Evolutionary conservation across 345 rosid genomes (phyloP).

Genomic region (Populus ilicifolia): DNA sequence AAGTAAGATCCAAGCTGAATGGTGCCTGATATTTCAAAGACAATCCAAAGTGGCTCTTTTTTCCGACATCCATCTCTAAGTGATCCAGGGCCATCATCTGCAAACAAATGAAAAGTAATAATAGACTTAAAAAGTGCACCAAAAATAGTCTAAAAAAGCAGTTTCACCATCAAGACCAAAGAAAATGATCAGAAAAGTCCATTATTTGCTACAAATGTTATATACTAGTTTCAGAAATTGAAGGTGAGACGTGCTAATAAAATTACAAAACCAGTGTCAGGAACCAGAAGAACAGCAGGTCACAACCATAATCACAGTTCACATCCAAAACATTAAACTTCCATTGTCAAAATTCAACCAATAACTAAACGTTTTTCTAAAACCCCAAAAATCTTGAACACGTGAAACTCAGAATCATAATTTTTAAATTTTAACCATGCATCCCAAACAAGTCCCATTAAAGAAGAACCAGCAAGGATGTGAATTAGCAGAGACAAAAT

Average conservation of each 20-base stretch:
- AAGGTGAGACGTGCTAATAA: background rate
- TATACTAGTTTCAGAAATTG: background rate
- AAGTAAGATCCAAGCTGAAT: constrained; percentile 59
- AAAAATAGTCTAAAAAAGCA: background rate
- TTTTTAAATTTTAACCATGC: background rate
- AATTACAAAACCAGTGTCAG: background rate
- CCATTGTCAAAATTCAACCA: constrained; percentile 1
- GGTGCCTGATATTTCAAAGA: constrained; percentile 74
- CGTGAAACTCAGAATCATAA: background rate
- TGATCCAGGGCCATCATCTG: constrained; percentile 93
- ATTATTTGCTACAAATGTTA: background rate
- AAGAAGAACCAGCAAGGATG: background rate
- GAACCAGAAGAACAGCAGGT: background rate
- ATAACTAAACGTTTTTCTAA: background rate
- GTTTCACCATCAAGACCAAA: background rate
- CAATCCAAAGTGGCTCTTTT: constrained; percentile 88
- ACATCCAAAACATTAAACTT: background rate
- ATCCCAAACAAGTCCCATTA: background rate
- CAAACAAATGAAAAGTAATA: constrained; percentile 7
- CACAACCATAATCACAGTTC: background rate
- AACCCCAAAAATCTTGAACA: background rate
- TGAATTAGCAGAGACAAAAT: background rate
- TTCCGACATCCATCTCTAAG: constrained; percentile 68
- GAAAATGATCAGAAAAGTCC: background rate
- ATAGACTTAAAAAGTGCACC: background rate